Percentiles rank a stretch among this genome's conserved stretches.
These are phyloP conservation scores for Talaromyces trachyspermus DNA, from an alignment of 495 filamentous ascomycete genomes.

Conservation along the genomic window DNA sequence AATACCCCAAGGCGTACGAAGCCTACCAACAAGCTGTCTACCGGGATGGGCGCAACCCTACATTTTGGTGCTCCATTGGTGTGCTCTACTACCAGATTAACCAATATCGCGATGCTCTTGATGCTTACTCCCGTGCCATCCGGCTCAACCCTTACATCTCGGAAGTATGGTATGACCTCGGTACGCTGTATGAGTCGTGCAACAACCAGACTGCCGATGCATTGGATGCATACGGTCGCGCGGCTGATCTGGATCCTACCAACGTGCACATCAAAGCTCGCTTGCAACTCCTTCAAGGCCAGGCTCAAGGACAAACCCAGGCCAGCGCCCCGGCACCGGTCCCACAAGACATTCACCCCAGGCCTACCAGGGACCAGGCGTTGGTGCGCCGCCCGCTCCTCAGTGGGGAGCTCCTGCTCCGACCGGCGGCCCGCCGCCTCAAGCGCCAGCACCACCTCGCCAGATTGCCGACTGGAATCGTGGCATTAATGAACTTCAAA, in stretches of 20 bases:
- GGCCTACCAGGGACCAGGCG: constrained; percentile 68
- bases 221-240: constrained; percentile 89
- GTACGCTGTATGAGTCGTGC: constrained; percentile 95
- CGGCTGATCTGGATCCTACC: constrained; percentile 84
- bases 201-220: constrained; percentile 98
- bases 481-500: constrained; percentile 64
- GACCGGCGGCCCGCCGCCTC: constrained; percentile 53
- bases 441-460: constrained; percentile 55
- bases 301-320: constrained; percentile 62
- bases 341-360: constrained; percentile 80
- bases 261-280: constrained; percentile 97
- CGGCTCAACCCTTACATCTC: constrained; percentile 98
- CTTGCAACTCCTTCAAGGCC: constrained; percentile 75
- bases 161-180: constrained; percentile 98
- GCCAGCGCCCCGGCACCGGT: constrained; percentile 61
- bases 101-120: constrained; percentile 95
- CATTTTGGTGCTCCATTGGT: constrained; percentile 99
- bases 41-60: constrained; percentile 94
- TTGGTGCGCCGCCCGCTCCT: constrained; percentile 66
- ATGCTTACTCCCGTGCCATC: constrained; percentile 97
- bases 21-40: constrained; percentile 99
- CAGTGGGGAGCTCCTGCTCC: constrained; percentile 73
- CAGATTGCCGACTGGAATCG: constrained; percentile 64
- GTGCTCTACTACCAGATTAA: constrained; percentile 99
- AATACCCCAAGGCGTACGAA: constrained; percentile 98